Evolutionary conservation across 208 protist genomes (phyloP).

Genomic region (Acanthamoeba royreba): DNA sequence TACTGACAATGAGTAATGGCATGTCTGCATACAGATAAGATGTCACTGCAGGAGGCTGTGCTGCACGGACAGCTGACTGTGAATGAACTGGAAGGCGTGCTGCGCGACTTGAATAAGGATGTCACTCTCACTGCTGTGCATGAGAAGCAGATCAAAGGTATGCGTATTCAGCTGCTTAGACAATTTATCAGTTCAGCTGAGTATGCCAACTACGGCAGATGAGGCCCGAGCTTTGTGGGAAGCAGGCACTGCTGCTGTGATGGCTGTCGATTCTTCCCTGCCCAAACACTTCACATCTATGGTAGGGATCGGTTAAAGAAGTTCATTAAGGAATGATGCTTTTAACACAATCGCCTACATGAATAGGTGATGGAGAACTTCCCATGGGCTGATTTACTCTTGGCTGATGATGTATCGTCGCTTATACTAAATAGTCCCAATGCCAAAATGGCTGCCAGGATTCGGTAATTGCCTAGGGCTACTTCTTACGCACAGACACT

Average conservation of each 20-base stretch:
- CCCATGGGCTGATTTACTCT: not conserved
- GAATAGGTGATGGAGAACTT: not conserved
- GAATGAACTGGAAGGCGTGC: not conserved
- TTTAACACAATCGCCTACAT: not conserved
- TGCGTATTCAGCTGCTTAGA: not conserved
- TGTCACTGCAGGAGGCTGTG: not conserved
- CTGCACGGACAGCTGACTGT: not conserved
- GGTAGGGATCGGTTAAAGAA: no score
- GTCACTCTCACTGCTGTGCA: not conserved
- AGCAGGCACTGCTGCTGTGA: not conserved
- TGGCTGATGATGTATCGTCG: not conserved
- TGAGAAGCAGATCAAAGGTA: not conserved
- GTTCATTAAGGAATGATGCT: not conserved
- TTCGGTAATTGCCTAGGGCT: not conserved
- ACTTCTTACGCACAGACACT: not conserved
- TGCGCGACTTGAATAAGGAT: not conserved
- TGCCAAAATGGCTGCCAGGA: not conserved
- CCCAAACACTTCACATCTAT: not conserved
- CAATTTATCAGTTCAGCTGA: not conserved
- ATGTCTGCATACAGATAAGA: not conserved
- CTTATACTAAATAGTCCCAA: not conserved
- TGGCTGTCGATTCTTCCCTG: not conserved
- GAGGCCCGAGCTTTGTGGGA: not conserved
- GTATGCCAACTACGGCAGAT: not conserved
- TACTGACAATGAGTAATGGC: no score